Base-by-base conservation (phyloP, 805 yeast genomes). In the Monosporozyma unispora region DNA sequence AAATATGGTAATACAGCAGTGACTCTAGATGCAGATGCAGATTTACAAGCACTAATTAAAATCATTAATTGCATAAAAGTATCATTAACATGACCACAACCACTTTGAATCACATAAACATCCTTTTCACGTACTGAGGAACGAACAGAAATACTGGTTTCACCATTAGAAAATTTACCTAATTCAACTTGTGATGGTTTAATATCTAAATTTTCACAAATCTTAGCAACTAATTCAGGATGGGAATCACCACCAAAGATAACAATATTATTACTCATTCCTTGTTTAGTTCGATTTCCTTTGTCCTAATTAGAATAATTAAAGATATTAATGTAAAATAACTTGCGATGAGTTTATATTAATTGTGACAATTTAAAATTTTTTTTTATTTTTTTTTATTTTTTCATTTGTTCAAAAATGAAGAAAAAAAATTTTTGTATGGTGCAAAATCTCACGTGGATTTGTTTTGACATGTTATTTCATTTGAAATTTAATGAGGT, bases 61-160 rank as follows among this genome's bases (percentile, higher is more conserved):
- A 89, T 83, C 57, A 89, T 68, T 46, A 90, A 70, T 68, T 89
- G 96, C 66, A 90, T 78, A 57, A 89, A 83, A 58, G 79, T 81
- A 66, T 89, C 96, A 63, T 89, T 90, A 42, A 88, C 96, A 59
- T 83, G 80, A 9, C 95, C 96, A 57, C 90, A 82, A 8, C 95
- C 95, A 49, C 71, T 76, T 67, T 89, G 96, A 46, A 90, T 76
- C 42, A 89, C 89, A 61, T 84, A 93, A 6, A 93, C 98, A 64
- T 93, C 97, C 68, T 93, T 93, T 56, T 90, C 98, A 62, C 99
- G 77, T 22, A 93, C 98, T 11, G 96, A 85, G 60, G 89, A 95
- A 48, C 77, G 76, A 49, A 93, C 79, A 50, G 83, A 84, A 51
- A 93, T 87, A 27, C 91, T 82, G 3, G 96, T 90, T 63, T 93